Evolutionary conservation across 352 stramenopile species (phyloP).

Genomic region (Globisporangium heterothallicum): DNA sequence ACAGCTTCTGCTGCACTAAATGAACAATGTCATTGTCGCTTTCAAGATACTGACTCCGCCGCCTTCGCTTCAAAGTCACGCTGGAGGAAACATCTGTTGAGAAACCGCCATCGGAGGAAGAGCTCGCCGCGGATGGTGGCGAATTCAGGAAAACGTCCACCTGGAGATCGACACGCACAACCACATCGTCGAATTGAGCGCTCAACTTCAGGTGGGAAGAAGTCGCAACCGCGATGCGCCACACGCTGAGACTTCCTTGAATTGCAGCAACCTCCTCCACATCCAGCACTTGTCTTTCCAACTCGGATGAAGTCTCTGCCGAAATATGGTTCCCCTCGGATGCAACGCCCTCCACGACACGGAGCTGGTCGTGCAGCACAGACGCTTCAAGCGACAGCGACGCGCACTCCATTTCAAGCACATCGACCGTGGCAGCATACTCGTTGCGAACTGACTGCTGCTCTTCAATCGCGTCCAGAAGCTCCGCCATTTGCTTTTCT

Average conservation of each 20-base stretch:
- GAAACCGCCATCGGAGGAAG: conserved; percentile 6
- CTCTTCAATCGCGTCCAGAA: conserved; percentile 77
- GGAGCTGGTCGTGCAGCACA: conserved; percentile 54
- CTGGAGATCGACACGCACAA: conserved; percentile 38
- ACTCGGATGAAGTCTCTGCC: conserved; percentile 19
- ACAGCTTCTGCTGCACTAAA: conserved; percentile 42
- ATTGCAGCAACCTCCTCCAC: conserved; percentile 50
- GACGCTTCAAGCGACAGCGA: conserved; percentile 62
- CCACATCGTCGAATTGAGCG: conserved; percentile 41
- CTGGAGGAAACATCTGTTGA: conserved; percentile 17
- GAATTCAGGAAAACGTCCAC: conserved; percentile 27
- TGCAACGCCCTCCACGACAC: conserved; percentile 42
- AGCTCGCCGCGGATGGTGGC: neutral
- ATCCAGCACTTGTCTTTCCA: conserved; percentile 43
- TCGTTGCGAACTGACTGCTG: conserved; percentile 63
- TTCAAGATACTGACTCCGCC: conserved; percentile 25
- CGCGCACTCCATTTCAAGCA: conserved; percentile 53
- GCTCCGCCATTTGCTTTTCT: conserved; percentile 58
- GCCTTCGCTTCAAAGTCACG: conserved; percentile 19
- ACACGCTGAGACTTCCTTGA: conserved; percentile 44
- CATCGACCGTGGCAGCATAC: conserved; percentile 46
- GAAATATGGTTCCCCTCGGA: conserved; percentile 12
- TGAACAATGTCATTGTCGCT: conserved; percentile 40
- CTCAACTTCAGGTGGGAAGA: conserved; percentile 34
- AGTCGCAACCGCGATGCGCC: conserved; percentile 43